Evolutionary conservation across 1,284 basidiomycete genomes (phyloP).

Genomic region (Cryptococcus sp.): DNA sequence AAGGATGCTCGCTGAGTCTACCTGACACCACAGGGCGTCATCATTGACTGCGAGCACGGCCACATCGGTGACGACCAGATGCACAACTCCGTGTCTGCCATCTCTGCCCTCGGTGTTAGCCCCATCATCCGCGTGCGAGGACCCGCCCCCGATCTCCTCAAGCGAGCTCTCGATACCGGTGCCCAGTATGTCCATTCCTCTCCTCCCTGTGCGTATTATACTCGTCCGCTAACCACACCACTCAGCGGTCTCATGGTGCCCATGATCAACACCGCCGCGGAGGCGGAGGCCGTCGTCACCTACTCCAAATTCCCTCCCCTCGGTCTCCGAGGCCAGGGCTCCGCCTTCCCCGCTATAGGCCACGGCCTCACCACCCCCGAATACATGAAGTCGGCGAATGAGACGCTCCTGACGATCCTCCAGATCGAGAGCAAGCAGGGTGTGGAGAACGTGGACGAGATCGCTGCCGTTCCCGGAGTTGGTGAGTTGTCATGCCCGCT

Average conservation of each 20-base stretch:
- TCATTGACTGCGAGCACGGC: background rate
- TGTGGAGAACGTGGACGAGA: conserved; percentile 37
- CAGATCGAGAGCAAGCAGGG: conserved; percentile 40
- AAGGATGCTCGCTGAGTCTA: background rate
- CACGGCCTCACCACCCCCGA: conserved; percentile 32
- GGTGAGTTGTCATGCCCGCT: conserved; percentile 27
- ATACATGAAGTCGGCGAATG: conserved; percentile 34
- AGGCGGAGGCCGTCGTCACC: conserved; percentile 27
- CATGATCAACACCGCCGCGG: conserved; percentile 33
- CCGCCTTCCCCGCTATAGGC: conserved; percentile 31
- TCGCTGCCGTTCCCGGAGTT: conserved; percentile 32
- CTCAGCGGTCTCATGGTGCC: conserved; percentile 38
- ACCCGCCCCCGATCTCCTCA: conserved; percentile 25
- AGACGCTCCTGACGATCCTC: conserved; percentile 30
- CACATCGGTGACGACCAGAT: conserved; percentile 36
- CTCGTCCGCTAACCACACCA: too few species aligned
- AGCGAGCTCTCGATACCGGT: conserved; percentile 43
- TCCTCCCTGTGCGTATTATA: background rate
- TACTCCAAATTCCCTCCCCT: conserved; percentile 38
- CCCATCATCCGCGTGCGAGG: conserved; percentile 37
- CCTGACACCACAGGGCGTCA: background rate
- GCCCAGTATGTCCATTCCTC: conserved; percentile 30
- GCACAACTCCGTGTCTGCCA: conserved; percentile 37
- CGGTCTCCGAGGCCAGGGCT: conserved; percentile 40
- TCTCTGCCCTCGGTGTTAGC: conserved; percentile 24